phyloP scores from a whole-genome alignment of 495 filamentous ascomycete species.

The Chaetomium fimeti region DNA sequence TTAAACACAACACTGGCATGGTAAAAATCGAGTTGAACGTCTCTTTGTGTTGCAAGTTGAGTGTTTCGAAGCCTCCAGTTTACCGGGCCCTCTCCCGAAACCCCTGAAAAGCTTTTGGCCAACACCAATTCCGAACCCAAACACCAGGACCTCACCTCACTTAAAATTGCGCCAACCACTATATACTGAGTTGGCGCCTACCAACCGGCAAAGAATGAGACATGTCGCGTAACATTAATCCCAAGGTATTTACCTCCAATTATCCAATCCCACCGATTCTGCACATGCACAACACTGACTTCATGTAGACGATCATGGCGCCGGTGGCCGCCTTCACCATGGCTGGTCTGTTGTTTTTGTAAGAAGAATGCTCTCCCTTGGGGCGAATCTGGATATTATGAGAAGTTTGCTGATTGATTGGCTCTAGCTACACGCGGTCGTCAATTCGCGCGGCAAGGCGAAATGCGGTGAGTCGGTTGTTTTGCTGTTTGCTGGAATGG shows the following conservation, averaged over 20 bases:
- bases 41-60: not conserved
- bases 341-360: slow-evolving; percentile 47
- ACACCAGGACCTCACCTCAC: not conserved
- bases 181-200: not conserved
- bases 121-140: not conserved
- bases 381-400: too few species aligned
- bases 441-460: slow-evolving; percentile 46
- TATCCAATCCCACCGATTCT: not conserved
- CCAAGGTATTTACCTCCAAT: slow-evolving; percentile 13
- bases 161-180: not conserved
- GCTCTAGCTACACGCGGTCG: slow-evolving; percentile 41
- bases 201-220: not conserved
- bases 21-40: not conserved
- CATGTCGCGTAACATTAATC: slow-evolving; percentile 19
- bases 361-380: slow-evolving; percentile 9
- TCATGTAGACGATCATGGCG: slow-evolving; percentile 44
- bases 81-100: not conserved
- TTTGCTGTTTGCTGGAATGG: not conserved
- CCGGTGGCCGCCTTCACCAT: slow-evolving; percentile 51
- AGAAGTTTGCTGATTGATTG: not conserved
- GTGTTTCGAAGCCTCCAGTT: too few species aligned
- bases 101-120: not conserved
- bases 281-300: not conserved
- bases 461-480: slow-evolving; percentile 40
- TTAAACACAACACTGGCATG: not conserved